Evolutionary conservation across 805 yeast species (phyloP).

Genomic region (Saccharomycopsis guyanensis): DNA sequence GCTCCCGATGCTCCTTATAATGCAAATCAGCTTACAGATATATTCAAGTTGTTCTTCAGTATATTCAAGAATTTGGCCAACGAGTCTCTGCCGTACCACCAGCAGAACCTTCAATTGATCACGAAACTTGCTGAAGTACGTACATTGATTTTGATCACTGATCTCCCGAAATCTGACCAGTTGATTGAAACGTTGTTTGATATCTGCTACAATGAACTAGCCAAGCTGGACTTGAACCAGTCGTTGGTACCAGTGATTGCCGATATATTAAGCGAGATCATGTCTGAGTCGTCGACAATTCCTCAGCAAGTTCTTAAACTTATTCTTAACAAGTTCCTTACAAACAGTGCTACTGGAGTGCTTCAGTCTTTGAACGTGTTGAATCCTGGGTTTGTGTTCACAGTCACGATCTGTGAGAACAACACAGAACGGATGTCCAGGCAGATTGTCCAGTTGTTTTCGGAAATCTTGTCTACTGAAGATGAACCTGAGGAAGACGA

Average conservation of each 20-base stretch:
- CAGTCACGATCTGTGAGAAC: slow-evolving; percentile 58
- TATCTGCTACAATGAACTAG: slow-evolving; percentile 47
- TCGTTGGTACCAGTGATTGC: slow-evolving; percentile 54
- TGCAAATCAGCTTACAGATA: slow-evolving; percentile 48
- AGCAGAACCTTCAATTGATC: slow-evolving; percentile 56
- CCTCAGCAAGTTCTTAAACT: slow-evolving; percentile 54
- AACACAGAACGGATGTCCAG: slow-evolving; percentile 71
- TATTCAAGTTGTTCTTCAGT: slow-evolving; percentile 57
- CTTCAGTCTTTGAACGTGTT: neutral
- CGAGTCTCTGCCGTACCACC: slow-evolving; percentile 49
- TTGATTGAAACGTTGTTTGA: slow-evolving; percentile 51
- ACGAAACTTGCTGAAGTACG: slow-evolving; percentile 68
- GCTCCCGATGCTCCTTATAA: slow-evolving; percentile 92
- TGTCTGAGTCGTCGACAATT: slow-evolving; percentile 61
- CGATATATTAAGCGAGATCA: slow-evolving; percentile 66
- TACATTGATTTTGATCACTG: slow-evolving; percentile 66
- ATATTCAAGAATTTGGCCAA: slow-evolving; percentile 50
- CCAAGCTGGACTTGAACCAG: slow-evolving; percentile 33
- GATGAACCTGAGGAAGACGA: slow-evolving; percentile 24
- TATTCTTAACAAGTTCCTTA: slow-evolving; percentile 56
- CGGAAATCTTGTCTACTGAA: slow-evolving; percentile 55
- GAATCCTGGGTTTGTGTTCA: slow-evolving; percentile 53
- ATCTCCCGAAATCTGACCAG: slow-evolving; percentile 53
- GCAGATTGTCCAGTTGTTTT: slow-evolving; percentile 67
- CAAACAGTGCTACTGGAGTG: slow-evolving; percentile 23